These are phyloP conservation scores for Dactylis glomerata DNA, from an alignment of 176 grass and related monocot species.

Conservation along the genomic window DNA sequence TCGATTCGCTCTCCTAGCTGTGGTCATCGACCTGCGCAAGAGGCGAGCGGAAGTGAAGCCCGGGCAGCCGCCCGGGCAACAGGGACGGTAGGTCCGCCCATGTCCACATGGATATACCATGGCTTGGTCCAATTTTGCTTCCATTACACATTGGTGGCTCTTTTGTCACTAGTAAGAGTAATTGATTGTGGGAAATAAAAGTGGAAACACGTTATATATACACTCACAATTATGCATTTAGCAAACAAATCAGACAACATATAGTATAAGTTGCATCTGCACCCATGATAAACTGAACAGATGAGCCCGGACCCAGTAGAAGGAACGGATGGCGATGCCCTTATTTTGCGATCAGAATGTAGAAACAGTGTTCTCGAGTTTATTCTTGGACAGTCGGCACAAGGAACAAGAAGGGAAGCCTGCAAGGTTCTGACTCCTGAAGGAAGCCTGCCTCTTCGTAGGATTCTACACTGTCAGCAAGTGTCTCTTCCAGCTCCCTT, in stretches of 20 bases:
- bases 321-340: background rate
- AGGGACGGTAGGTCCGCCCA: too few species aligned
- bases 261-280: background rate
- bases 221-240: background rate
- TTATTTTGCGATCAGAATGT: background rate
- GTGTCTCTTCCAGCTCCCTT: constrained; percentile 9
- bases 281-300: background rate
- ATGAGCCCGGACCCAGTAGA: background rate
- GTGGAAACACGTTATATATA: background rate
- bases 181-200: background rate
- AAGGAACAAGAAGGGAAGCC: background rate
- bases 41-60: too few species aligned
- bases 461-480: constrained; percentile 10
- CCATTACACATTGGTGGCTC: too few species aligned
- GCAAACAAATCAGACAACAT: background rate
- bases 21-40: too few species aligned
- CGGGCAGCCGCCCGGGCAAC: too few species aligned
- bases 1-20: too few species aligned
- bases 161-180: background rate
- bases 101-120: too few species aligned
- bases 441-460: constrained; percentile 28
- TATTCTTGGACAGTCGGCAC: background rate
- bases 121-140: too few species aligned
- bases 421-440: background rate
- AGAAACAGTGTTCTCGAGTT: background rate